Evolutionary conservation across 1,284 basidiomycete genomes (phyloP), one percentile per base, ranked within the genome.

Genomic region (Sphaerobolus stellatus): DNA sequence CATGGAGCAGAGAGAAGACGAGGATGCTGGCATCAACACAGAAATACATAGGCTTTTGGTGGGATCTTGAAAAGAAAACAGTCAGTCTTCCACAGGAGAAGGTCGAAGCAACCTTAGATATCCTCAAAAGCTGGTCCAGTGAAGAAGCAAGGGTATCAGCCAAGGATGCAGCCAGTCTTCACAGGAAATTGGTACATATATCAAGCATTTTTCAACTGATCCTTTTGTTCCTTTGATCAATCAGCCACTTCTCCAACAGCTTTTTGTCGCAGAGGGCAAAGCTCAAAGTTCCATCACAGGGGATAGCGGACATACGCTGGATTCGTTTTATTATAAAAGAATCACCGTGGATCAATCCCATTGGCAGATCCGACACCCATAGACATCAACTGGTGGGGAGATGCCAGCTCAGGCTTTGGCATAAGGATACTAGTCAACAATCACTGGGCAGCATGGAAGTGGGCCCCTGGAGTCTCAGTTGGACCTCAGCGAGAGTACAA

Each of bases 341-440:
- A 43, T 8, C 56, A n/a, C n/a, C n/a, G n/a, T n/a, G n/a, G n/a
- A n/a, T n/a, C n/a, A n/a, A n/a, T 66, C 2, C 69, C 67, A 0
- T 50, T 68, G 1, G 2, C 44, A 0, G 20, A 31, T 3, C 34
- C 59, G 1, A 53, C 52, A 1, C 62, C 66, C 2, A 8, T 57
- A 2, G 67, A 72, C 59, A 16, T 71, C 1, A 56, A 57, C 14
- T 72, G 69, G 68, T 75, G 69, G 70, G 72, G 68, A 4, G 70
- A 75, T 55, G 69, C 73, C 0, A 73, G 70, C 60, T 65, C 70
- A 0, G 72, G 68, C 0, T 75, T 70, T 52, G 73, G 74, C 0
- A 66, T 75, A 14, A 74, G 74, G 0, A 55, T 75, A 1, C 62
- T 69, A 0, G 52, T 76, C 2, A 60, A 64, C 1, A 36, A 30